Evolutionary conservation across 1,284 basidiomycete genomes (phyloP).

Genomic region (Sanghuangporus weigelae): DNA sequence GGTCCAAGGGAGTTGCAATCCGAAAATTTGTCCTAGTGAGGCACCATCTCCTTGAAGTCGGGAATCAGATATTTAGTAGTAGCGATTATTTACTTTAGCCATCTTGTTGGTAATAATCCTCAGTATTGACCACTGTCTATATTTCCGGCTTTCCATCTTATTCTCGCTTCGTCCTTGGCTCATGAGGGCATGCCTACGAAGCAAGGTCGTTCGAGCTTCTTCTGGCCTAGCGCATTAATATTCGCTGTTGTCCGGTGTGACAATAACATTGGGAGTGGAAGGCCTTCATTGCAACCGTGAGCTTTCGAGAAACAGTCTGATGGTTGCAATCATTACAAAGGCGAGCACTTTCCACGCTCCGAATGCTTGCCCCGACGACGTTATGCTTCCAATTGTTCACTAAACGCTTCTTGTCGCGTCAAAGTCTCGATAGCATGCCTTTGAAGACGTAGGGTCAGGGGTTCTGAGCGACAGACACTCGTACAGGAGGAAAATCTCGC

Average conservation of each 20-base stretch:
- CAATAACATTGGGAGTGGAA: slow-evolving; percentile 50
- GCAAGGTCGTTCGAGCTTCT: slow-evolving; percentile 57
- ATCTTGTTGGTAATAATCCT: slow-evolving; percentile 42
- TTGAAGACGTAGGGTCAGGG: slow-evolving; percentile 43
- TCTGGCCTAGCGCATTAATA: slow-evolving; percentile 33
- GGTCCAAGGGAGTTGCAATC: slow-evolving; percentile 42
- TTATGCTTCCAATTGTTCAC: slow-evolving; percentile 37
- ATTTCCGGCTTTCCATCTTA: slow-evolving; percentile 59
- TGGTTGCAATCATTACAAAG: slow-evolving; percentile 71
- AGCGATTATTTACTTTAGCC: slow-evolving; percentile 32
- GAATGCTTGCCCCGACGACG: slow-evolving; percentile 49
- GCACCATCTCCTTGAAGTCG: slow-evolving; percentile 4
- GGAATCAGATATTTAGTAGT: background rate
- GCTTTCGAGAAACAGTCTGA: slow-evolving; percentile 56
- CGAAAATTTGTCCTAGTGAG: slow-evolving; percentile 44
- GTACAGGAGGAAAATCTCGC: slow-evolving; percentile 48
- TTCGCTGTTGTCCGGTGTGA: slow-evolving; percentile 31
- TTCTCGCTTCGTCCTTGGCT: slow-evolving; percentile 53
- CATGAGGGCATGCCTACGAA: slow-evolving; percentile 51
- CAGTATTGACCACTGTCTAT: slow-evolving; percentile 47
- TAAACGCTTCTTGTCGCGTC: slow-evolving; percentile 42
- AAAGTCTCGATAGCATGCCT: slow-evolving; percentile 54
- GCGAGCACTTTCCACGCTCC: slow-evolving; percentile 67
- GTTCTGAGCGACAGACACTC: slow-evolving; percentile 42
- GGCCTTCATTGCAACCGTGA: slow-evolving; percentile 65